Percentiles rank a stretch among this genome's conserved stretches.
phyloP scores from a whole-genome alignment of 352 stramenopile species.

The Pythium plurisporium region DNA sequence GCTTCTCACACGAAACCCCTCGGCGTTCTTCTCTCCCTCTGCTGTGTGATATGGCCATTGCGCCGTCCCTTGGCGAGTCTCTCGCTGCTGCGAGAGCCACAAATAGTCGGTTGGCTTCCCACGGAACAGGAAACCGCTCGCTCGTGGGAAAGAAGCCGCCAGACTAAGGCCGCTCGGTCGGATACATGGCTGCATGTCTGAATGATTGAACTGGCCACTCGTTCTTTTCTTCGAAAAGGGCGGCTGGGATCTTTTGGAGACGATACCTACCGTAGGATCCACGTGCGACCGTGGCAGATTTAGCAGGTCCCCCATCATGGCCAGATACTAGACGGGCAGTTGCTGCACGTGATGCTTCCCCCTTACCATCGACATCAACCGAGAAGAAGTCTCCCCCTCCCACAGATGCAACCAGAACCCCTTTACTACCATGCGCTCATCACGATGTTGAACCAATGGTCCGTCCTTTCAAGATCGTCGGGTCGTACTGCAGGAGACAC shows the following conservation, averaged over 20 bases:
- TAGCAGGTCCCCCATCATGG: not conserved
- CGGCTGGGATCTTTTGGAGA: not conserved
- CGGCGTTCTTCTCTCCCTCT: no score
- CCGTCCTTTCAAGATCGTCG: conserved; percentile 11
- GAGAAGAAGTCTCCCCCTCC: not conserved
- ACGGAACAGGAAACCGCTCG: not conserved
- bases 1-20: not conserved
- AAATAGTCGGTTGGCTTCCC: conserved; percentile 9
- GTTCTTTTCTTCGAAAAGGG: conserved; percentile 6
- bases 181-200: not conserved
- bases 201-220: conserved; percentile 12
- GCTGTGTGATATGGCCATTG: not conserved
- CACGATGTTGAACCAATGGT: conserved; percentile 6
- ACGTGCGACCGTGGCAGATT: conserved; percentile 8
- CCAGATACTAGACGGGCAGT: conserved; percentile 5
- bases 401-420: conserved; percentile 8
- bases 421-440: not conserved
- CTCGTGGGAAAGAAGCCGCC: not conserved
- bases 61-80: not conserved
- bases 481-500: conserved; percentile 5
- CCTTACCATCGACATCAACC: not conserved
- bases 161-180: not conserved
- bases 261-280: not conserved
- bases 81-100: conserved; percentile 1
- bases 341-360: not conserved